These are phyloP conservation scores for Eragrostis tef DNA, from an alignment of 202 grass and related monocot genomes.

Conservation along the genomic window DNA sequence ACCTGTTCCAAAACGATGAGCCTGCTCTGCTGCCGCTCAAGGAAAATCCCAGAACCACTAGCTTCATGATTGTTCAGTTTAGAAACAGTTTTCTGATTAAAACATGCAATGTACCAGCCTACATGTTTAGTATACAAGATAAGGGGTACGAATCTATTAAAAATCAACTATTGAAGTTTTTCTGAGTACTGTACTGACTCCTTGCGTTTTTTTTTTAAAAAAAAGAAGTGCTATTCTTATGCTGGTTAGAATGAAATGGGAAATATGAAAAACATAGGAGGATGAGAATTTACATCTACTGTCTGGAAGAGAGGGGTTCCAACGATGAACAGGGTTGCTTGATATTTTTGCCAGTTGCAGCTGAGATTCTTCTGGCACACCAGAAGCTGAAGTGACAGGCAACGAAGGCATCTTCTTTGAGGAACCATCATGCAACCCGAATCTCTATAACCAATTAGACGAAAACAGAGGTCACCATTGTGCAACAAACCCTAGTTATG, in stretches of 20 bases:
- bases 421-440: constrained; percentile 62
- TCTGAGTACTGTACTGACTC: background rate
- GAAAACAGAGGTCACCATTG: constrained; percentile 36
- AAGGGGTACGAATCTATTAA: background rate
- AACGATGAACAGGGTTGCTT: constrained; percentile 59
- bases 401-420: constrained; percentile 61
- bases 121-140: background rate
- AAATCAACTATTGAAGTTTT: background rate
- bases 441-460: constrained; percentile 57
- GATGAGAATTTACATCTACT: constrained; percentile 68
- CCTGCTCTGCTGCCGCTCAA: background rate
- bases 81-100: constrained; percentile 27
- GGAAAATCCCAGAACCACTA: constrained; percentile 1
- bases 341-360: constrained; percentile 71
- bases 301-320: constrained; percentile 64
- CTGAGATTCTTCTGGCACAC: constrained; percentile 74
- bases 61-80: background rate
- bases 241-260: background rate
- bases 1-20: background rate
- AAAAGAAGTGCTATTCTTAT: constrained; percentile 2
- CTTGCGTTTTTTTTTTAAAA: background rate
- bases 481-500: background rate
- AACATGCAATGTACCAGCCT: background rate
- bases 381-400: constrained; percentile 45
- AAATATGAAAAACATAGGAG: constrained; percentile 14